Evolutionary conservation across 169 alveolate species (phyloP).

Genomic region (Theileria equi): DNA sequence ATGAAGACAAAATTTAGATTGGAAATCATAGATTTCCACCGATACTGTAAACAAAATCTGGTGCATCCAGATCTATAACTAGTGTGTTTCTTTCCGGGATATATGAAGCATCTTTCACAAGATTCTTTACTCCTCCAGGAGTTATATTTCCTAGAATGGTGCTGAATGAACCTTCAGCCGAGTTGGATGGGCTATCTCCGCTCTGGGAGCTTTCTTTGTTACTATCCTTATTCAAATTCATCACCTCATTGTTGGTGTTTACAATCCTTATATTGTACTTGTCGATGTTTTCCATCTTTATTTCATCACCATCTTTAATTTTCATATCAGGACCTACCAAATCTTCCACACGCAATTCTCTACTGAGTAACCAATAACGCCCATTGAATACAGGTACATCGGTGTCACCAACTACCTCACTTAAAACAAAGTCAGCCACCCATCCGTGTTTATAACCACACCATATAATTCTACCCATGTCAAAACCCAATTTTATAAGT

Average conservation of each 20-base stretch:
- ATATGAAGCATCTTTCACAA: constrained; percentile 40
- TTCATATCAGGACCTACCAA: constrained; percentile 37
- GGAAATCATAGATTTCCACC: too few species aligned
- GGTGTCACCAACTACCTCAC: constrained; percentile 32
- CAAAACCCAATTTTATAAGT: constrained; percentile 36
- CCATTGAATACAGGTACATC: constrained; percentile 65
- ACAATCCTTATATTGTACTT: neutral
- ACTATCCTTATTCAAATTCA: too few species aligned
- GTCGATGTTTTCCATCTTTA: too few species aligned
- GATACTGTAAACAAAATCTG: constrained; percentile 42
- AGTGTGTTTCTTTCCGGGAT: constrained; percentile 43
- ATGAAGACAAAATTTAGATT: too few species aligned
- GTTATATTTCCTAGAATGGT: constrained; percentile 43
- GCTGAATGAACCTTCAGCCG: constrained; percentile 19
- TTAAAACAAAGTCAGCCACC: constrained; percentile 62
- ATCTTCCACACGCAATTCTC: constrained; percentile 43
- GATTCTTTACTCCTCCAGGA: constrained; percentile 50
- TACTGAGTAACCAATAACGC: constrained; percentile 56
- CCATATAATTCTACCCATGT: constrained; percentile 60
- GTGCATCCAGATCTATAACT: constrained; percentile 53
- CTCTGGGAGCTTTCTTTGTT: neutral
- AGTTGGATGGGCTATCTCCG: neutral
- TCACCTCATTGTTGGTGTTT: neutral
- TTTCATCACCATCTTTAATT: too few species aligned
- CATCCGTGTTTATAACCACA: constrained; percentile 68